Evolutionary conservation across 2,329 filamentous ascomycete species (phyloP).

Genomic region (Colletotrichum sp.): DNA sequence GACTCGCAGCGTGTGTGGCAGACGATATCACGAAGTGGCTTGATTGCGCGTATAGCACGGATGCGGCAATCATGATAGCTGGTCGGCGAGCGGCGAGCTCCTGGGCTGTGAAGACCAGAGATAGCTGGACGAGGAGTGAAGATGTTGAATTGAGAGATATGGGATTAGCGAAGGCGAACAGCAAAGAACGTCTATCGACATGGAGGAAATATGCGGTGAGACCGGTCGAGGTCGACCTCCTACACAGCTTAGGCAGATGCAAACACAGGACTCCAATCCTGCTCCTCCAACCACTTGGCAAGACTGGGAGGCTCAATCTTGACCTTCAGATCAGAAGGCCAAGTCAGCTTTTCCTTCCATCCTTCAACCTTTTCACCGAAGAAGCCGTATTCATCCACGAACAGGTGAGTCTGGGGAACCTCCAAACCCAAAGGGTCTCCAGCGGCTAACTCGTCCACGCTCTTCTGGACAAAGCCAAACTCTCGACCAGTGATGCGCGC

Average conservation of each 20-base stretch:
- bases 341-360: not conserved
- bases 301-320: not conserved
- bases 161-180: not conserved
- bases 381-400: not conserved
- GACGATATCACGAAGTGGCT: not conserved
- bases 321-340: not conserved
- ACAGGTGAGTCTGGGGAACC: not conserved
- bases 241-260: not conserved
- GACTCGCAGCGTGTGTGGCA: not conserved
- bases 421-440: not conserved
- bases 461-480: constrained; percentile 33
- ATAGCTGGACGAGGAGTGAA: not conserved
- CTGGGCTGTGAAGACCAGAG: not conserved
- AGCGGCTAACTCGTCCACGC: constrained; percentile 32
- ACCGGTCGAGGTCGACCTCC: not conserved
- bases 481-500: constrained; percentile 37
- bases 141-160: not conserved
- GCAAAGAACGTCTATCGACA: not conserved
- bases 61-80: not conserved
- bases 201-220: not conserved
- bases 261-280: not conserved
- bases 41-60: not conserved
- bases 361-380: not conserved
- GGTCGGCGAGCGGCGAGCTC: not conserved
- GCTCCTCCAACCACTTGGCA: not conserved